Conservation (phyloP, 371 early-diverging fungal genomes). For the Rhizomucor pusillus region DNA sequence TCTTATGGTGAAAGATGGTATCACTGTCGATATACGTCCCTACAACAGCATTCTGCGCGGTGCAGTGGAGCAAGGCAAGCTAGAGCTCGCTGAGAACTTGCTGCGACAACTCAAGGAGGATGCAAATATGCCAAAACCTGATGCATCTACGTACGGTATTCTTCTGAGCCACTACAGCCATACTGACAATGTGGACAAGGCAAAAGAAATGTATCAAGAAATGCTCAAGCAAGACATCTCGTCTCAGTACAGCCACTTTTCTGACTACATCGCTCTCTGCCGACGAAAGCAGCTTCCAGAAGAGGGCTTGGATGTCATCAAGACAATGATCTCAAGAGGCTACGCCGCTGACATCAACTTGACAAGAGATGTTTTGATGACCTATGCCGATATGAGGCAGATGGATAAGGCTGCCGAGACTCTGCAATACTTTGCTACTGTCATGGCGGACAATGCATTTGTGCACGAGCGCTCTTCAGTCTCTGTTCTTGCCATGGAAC, state of each 20-base stretch:
- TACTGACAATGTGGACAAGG: conserved; percentile 29
- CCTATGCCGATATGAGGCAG: conserved; percentile 10
- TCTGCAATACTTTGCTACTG: too few relatives aligned
- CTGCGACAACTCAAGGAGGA: conserved; percentile 23
- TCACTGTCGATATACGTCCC: conserved; percentile 28
- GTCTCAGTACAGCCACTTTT: conserved; percentile 35
- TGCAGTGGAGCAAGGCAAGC: conserved; percentile 26
- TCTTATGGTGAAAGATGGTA: conserved; percentile 29
- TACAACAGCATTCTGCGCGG: conserved; percentile 42
- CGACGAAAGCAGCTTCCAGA: conserved; percentile 19
- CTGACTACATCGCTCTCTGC: conserved; percentile 35
- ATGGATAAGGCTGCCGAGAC: conserved; percentile 1
- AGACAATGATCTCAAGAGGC: conserved; percentile 25
- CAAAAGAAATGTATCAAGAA: conserved; percentile 23
- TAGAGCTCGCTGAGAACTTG: conserved; percentile 25
- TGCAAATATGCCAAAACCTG: conserved; percentile 29
- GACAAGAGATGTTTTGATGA: conserved; percentile 16
- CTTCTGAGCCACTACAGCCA: conserved; percentile 32
- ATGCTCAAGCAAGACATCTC: conserved; percentile 28
- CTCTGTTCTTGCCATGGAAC: conserved; percentile 13
- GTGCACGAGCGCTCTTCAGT: conserved; percentile 10
- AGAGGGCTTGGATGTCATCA: conserved; percentile 17
- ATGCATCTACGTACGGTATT: conserved; percentile 36
- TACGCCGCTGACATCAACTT: conserved; percentile 24
- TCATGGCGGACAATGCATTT: conserved; percentile 6